Conservation (phyloP, 2,329 filamentous ascomycete species). For the Nemania sp. region DNA sequence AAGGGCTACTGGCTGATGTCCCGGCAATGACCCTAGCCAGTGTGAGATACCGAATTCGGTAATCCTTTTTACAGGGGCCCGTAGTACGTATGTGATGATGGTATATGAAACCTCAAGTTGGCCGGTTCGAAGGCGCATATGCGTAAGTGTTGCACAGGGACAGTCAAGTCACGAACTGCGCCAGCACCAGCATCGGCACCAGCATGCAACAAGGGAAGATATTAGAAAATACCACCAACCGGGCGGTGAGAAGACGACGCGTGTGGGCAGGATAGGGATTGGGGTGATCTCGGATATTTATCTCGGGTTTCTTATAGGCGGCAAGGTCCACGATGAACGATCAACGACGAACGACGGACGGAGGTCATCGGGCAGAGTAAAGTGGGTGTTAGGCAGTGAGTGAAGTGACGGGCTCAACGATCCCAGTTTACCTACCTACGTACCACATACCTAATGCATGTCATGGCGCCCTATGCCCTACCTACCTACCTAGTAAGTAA, state of each 20-base stretch:
- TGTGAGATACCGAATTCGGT: slow-evolving; percentile 25
- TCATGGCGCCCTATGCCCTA: slow-evolving; percentile 12
- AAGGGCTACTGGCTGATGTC: background rate
- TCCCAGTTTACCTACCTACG: slow-evolving; percentile 7
- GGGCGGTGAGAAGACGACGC: slow-evolving; percentile 11
- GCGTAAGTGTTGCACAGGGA: slow-evolving; percentile 8
- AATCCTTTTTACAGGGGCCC: slow-evolving; percentile 7
- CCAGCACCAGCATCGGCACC: background rate
- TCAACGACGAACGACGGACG: slow-evolving; percentile 27
- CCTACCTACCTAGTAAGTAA: background rate
- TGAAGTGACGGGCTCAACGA: slow-evolving; percentile 3
- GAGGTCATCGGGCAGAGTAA: slow-evolving; percentile 18
- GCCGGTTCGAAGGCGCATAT: background rate
- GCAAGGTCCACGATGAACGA: slow-evolving; percentile 30
- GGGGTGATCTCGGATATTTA: background rate
- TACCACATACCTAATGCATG: too few species aligned
- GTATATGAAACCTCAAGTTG: slow-evolving; percentile 3
- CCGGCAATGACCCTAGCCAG: slow-evolving; percentile 22
- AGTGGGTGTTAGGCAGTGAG: slow-evolving; percentile 22
- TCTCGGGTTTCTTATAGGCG: slow-evolving; percentile 9
- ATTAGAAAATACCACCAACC: background rate
- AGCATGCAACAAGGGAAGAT: background rate
- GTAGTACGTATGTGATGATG: background rate
- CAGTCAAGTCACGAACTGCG: background rate
- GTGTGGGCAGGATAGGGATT: background rate